phyloP scores from a whole-genome alignment of 1,284 basidiomycete genomes.

The Gymnopus androsaceus region DNA sequence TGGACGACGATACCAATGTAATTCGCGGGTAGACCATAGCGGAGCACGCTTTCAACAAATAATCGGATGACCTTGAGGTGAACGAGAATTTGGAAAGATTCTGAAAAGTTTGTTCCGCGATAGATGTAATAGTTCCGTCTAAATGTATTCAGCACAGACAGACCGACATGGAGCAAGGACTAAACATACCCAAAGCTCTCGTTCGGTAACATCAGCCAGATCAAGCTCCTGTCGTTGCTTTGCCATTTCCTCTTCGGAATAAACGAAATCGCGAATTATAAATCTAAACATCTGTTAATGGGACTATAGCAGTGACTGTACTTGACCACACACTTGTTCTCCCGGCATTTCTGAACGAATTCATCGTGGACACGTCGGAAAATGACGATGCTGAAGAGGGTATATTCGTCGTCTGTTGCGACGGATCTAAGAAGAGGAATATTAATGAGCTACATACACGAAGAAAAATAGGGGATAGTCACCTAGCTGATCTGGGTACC shows the following conservation, averaged over 20 bases:
- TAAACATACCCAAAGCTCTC: constrained; percentile 91
- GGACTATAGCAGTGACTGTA: neutral
- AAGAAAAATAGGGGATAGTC: constrained; percentile 32
- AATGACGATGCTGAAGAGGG: constrained; percentile 85
- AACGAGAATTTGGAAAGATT: constrained; percentile 92
- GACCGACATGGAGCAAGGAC: neutral
- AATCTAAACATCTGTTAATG: constrained; percentile 50
- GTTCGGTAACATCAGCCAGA: constrained; percentile 84
- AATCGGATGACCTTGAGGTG: constrained; percentile 92
- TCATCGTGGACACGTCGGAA: constrained; percentile 94
- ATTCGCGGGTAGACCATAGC: constrained; percentile 94
- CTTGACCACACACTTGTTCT: constrained; percentile 74
- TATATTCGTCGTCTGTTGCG: constrained; percentile 87
- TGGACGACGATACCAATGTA: constrained; percentile 85
- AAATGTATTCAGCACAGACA: constrained; percentile 15
- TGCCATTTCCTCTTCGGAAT: constrained; percentile 81
- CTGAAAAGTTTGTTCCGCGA: constrained; percentile 96
- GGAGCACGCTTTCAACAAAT: constrained; percentile 93
- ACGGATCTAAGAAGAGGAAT: constrained; percentile 53
- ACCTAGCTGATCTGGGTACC: constrained; percentile 93
- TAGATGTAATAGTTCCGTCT: constrained; percentile 94
- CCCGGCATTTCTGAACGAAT: constrained; percentile 92
- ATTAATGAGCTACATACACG: constrained; percentile 13
- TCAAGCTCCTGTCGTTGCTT: constrained; percentile 86
- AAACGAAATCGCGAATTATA: constrained; percentile 93